Conservation (phyloP, 176 grass and related monocot species). For the Cenchrus purpureus region DNA sequence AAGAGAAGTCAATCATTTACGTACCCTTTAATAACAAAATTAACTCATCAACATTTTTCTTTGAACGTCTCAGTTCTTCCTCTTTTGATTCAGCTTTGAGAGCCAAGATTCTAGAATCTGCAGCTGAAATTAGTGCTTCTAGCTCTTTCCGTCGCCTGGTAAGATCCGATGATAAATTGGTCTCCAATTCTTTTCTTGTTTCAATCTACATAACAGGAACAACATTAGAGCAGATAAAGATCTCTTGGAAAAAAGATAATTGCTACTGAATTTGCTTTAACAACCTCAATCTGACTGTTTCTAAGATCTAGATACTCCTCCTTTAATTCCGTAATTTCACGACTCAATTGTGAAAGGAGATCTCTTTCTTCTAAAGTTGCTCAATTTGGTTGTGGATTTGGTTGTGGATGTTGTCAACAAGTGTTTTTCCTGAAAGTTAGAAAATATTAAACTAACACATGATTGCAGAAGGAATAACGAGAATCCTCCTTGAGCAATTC, state of each 20-base stretch:
- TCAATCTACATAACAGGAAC: constrained; percentile 60
- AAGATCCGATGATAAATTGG: constrained; percentile 88
- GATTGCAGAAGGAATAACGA: constrained; percentile 3
- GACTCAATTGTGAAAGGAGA: constrained; percentile 86
- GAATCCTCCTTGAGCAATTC: constrained; percentile 15
- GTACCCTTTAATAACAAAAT: constrained; percentile 68
- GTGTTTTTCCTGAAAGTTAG: constrained; percentile 70
- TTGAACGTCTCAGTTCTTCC: constrained; percentile 51
- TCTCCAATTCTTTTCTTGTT: constrained; percentile 90
- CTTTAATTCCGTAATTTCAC: constrained; percentile 87
- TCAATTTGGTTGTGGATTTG: constrained; percentile 92
- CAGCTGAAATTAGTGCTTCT: constrained; percentile 75
- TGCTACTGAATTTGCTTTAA: constrained; percentile 33
- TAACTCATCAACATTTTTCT: constrained; percentile 67
- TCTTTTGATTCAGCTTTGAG: constrained; percentile 72
- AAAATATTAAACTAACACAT: constrained; percentile 26
- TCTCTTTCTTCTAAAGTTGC: constrained; percentile 76
- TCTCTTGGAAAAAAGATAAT: neutral
- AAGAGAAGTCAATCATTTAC: neutral
- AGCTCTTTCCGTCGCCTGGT: constrained; percentile 75
- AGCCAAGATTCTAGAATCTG: constrained; percentile 66
- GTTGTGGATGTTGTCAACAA: constrained; percentile 72
- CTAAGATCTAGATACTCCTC: constrained; percentile 70
- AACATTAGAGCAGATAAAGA: constrained; percentile 10
- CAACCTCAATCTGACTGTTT: constrained; percentile 81